These are phyloP conservation scores for Colletotrichum brevisporum DNA, from an alignment of 2,329 filamentous ascomycete species.

Conservation along the genomic window DNA sequence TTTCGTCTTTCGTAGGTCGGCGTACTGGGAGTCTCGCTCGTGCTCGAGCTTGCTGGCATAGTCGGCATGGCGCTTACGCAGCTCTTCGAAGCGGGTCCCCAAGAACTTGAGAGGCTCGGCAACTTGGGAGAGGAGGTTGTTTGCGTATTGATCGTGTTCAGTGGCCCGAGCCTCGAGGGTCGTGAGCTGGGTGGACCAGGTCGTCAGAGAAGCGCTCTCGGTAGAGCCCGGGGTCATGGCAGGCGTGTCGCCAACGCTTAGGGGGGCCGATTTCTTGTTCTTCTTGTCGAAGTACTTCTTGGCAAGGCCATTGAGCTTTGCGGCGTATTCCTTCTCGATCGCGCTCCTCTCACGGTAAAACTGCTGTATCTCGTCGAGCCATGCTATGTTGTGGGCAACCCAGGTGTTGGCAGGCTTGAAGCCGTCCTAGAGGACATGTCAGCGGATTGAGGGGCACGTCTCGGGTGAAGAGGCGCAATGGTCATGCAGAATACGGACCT, in stretches of 20 bases:
- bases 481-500: constrained; percentile 68
- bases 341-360: constrained; percentile 96
- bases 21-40: constrained; percentile 87
- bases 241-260: constrained; percentile 95
- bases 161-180: constrained; percentile 89
- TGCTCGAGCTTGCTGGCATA: constrained; percentile 91
- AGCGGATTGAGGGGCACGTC: constrained; percentile 34
- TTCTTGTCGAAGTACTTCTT: constrained; percentile 99
- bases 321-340: constrained; percentile 97
- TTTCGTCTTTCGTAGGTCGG: constrained; percentile 90
- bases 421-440: constrained; percentile 76
- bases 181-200: constrained; percentile 94
- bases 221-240: constrained; percentile 94
- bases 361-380: constrained; percentile 96
- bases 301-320: constrained; percentile 87
- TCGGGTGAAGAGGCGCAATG: neutral
- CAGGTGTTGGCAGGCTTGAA: constrained; percentile 96
- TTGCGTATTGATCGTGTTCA: constrained; percentile 89
- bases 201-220: constrained; percentile 96
- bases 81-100: constrained; percentile 84
- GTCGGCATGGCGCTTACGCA: constrained; percentile 91
- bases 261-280: constrained; percentile 84
- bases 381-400: constrained; percentile 90
- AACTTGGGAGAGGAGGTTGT: constrained; percentile 82
- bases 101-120: constrained; percentile 89